Evolutionary conservation across 805 yeast genomes (phyloP).

Genomic region (Saccharomycopsis fibuligera): DNA sequence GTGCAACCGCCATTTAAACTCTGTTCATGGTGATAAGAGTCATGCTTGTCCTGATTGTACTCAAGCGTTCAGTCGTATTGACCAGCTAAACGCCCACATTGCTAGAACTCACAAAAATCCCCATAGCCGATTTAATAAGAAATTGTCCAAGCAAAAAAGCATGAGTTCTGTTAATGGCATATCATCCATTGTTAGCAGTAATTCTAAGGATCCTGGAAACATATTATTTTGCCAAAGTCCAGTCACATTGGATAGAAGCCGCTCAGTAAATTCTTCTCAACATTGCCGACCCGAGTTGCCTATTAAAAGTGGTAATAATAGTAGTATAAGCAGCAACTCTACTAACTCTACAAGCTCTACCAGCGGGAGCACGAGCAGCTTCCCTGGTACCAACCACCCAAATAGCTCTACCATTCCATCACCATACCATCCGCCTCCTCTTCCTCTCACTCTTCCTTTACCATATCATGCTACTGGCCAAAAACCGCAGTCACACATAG

Average conservation of each 20-base stretch:
- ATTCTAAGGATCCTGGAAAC: background rate
- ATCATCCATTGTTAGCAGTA: background rate
- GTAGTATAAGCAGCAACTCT: background rate
- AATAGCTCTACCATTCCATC: background rate
- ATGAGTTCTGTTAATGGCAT: background rate
- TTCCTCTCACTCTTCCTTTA: background rate
- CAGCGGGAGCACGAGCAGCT: background rate
- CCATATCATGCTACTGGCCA: background rate
- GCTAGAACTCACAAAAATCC: conserved; percentile 17
- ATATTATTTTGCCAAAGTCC: too few species aligned
- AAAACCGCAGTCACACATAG: background rate
- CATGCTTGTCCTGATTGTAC: conserved; percentile 11
- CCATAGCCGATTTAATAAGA: conserved; percentile 23
- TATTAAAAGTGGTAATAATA: background rate
- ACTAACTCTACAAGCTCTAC: background rate
- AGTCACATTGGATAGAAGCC: too few species aligned
- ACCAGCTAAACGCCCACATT: conserved; percentile 18
- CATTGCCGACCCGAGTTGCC: background rate
- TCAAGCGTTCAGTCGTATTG: conserved; percentile 14
- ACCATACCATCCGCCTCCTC: background rate
- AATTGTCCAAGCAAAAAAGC: conserved; percentile 7
- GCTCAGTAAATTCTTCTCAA: background rate
- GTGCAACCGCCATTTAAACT: conserved; percentile 14
- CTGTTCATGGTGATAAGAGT: conserved; percentile 17
- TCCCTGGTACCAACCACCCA: background rate